These are phyloP conservation scores for Phalaenopsis hybrid DNA, from an alignment of 116 monocot genomes.

Conservation along the genomic window DNA sequence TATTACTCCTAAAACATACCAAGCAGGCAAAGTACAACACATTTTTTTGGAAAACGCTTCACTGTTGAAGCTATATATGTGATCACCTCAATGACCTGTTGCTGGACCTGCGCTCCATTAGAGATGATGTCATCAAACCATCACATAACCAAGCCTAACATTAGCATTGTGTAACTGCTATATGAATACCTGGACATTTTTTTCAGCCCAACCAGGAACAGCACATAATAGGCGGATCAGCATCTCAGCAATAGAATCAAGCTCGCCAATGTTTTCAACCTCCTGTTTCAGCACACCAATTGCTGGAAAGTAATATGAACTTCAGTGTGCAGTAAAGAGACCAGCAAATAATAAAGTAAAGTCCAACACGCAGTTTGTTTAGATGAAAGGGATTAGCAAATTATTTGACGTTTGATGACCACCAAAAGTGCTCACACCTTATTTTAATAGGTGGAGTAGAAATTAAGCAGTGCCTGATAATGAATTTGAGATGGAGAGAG, in stretches of 20 bases:
- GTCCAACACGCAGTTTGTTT: background rate
- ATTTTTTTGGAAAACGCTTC: conserved; percentile 83
- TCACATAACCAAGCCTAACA: background rate
- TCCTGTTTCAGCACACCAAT: conserved; percentile 72
- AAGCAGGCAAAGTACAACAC: conserved; percentile 79
- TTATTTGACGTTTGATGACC: background rate
- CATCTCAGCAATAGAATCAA: conserved; percentile 75
- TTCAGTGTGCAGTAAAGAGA: background rate
- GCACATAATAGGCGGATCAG: conserved; percentile 82
- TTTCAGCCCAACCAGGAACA: conserved; percentile 97
- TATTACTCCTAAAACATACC: conserved; percentile 37
- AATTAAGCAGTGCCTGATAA: too few species aligned
- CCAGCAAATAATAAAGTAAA: background rate
- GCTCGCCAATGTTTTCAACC: conserved; percentile 63
- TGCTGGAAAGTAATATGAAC: conserved; percentile 38
- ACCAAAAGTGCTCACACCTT: background rate
- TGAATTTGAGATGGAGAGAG: too few species aligned
- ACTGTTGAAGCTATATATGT: conserved; percentile 69
- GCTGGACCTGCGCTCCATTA: conserved; percentile 68
- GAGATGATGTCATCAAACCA: background rate
- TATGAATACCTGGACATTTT: conserved; percentile 89
- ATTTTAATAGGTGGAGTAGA: too few species aligned
- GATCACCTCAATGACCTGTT: conserved; percentile 90
- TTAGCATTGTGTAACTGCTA: background rate
- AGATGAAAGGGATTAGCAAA: background rate